Conservation (phyloP, 2,329 filamentous ascomycete species). For the Aspergillus sergii region DNA sequence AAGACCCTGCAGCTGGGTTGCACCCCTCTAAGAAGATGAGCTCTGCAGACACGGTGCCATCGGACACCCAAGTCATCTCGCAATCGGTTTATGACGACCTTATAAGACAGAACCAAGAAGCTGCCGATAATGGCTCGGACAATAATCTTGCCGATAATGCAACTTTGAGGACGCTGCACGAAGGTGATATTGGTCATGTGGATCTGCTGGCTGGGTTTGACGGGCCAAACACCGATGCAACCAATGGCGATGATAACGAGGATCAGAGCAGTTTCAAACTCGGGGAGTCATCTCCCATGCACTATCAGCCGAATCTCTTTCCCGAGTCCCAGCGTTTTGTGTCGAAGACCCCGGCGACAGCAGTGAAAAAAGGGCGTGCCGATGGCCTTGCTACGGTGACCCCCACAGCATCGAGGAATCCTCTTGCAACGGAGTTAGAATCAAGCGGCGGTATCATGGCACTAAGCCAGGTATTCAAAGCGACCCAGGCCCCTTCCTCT, state of each 20-base stretch:
- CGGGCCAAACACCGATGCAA: constrained; percentile 23
- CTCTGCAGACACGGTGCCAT: constrained; percentile 35
- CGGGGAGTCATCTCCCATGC: constrained; percentile 41
- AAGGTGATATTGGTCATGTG: constrained; percentile 48
- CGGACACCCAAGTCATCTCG: constrained; percentile 49
- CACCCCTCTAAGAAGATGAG: constrained; percentile 34
- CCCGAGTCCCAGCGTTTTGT: constrained; percentile 52
- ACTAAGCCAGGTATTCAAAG: constrained; percentile 52
- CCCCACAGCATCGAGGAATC: constrained; percentile 47
- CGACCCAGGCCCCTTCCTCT: constrained; percentile 52
- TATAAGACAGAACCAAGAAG: constrained; percentile 39
- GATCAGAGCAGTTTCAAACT: constrained; percentile 37
- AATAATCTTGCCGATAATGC: constrained; percentile 31
- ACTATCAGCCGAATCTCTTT: constrained; percentile 43
- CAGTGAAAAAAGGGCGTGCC: constrained; percentile 36
- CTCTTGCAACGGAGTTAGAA: constrained; percentile 39
- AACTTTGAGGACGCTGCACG: constrained; percentile 42
- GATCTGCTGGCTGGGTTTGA: constrained; percentile 45
- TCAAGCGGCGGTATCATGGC: constrained; percentile 45
- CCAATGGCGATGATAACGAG: constrained; percentile 54
- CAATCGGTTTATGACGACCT: constrained; percentile 48
- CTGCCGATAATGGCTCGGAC: constrained; percentile 25
- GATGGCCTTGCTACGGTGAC: constrained; percentile 35
- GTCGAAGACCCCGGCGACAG: constrained; percentile 44
- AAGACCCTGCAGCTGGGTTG: constrained; percentile 18